Base-by-base conservation (phyloP, 345 rosid genomes). In the Trapa incisa region DNA sequence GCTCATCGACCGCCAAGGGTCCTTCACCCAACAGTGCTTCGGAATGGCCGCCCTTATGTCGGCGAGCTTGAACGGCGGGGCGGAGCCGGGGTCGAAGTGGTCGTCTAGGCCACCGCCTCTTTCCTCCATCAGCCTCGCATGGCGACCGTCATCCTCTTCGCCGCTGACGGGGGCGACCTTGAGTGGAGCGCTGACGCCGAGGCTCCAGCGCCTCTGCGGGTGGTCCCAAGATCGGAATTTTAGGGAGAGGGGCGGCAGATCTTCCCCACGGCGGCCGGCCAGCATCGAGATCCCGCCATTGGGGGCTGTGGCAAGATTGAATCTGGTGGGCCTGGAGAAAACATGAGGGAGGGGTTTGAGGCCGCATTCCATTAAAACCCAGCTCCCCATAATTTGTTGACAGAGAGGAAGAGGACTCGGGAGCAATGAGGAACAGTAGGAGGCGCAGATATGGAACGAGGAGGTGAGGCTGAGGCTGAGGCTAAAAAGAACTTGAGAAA, bases 1-100 rank as follows among this genome's bases (percentile, higher is more conserved):
- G 66, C 90, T 80, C 94, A 87, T 82, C 5, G 96, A 89, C 78
- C 74, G 82, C 90, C 92, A 81, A 37, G 97, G 87, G 75, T 87
- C 74, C 84, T 84, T 91, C 71, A 87, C 87, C 97, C 97, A 89
- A 57, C 97, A 89, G 81, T 83, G 97, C 74, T 86, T 86, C 16
- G 96, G 97, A 71, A 91, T 91, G 37, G 92, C 89, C 6, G 87
- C 87, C 80, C 86, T 80, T 43, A 91, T 76, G 68, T 89, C 94
- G 13, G 86, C 81, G 65, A 91, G 71, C 62, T 71, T 82, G 77
- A 91, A 91, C 14, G 96, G 96, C 67, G 96, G 96, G 32, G 86
- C 80, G 12, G 78, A 67, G 0, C 80, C 80, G 10, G 80, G 80
- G 62, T 81, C 80, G 54, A 80, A 80, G 54, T 22, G 29, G 29